A percentile compares a stretch with the other conserved stretches of the same genome.
Evolutionary conservation across 2,329 filamentous ascomycete species (phyloP).

Genomic region (Lithohypha guttulata): DNA sequence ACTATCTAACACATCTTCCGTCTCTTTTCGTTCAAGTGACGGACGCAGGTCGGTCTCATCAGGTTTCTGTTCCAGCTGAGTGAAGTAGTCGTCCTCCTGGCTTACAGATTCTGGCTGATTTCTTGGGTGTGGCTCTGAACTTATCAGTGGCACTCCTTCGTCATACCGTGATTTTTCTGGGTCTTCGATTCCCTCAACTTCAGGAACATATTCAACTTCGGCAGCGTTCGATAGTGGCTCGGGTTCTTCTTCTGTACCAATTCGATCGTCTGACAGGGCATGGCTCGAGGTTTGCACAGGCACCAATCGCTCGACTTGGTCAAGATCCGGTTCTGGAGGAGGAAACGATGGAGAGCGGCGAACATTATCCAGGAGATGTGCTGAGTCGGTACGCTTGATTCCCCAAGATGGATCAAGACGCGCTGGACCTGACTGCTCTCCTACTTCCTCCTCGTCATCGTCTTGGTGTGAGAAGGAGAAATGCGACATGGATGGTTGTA

Average conservation of each 20-base stretch:
- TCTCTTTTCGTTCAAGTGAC: slow-evolving; percentile 56
- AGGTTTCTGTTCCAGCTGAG: neutral
- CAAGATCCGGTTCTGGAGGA: slow-evolving; percentile 2
- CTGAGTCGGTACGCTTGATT: slow-evolving; percentile 16
- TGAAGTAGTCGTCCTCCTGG: slow-evolving; percentile 5
- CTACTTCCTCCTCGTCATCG: slow-evolving; percentile 13
- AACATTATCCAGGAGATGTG: slow-evolving; percentile 16
- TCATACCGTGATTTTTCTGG: neutral
- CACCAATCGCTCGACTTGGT: neutral
- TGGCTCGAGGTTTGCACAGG: neutral
- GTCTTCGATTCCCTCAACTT: neutral
- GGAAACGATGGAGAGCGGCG: slow-evolving; percentile 21
- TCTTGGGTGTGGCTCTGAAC: neutral
- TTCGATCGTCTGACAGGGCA: neutral
- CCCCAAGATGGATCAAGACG: slow-evolving; percentile 21
- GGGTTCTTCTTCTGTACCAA: slow-evolving; percentile 1
- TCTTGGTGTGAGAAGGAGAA: neutral
- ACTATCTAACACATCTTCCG: slow-evolving; percentile 52
- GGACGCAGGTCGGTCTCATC: slow-evolving; percentile 9
- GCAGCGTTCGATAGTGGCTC: neutral
- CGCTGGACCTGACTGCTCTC: slow-evolving; percentile 16
- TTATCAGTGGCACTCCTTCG: slow-evolving; percentile 5
- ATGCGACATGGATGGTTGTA: neutral
- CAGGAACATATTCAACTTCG: neutral
- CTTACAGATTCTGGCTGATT: neutral